Conservation (phyloP, 148 eudicot species). For the Beta vulgaris region DNA sequence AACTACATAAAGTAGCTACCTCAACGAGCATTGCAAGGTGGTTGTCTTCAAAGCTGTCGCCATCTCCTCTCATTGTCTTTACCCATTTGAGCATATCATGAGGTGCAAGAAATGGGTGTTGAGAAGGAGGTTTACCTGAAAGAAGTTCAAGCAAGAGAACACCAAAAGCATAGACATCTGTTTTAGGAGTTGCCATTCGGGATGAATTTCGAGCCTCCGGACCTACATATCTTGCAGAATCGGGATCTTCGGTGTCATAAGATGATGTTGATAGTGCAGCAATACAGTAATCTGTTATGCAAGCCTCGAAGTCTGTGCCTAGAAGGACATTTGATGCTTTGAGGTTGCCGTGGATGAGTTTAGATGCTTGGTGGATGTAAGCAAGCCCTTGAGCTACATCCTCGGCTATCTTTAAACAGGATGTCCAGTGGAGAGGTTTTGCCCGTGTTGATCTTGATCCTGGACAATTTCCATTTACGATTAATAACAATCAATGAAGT, state of each 20-base stretch:
- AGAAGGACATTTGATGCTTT: slow-evolving; percentile 80
- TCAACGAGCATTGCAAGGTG: slow-evolving; percentile 76
- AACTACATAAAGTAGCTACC: slow-evolving; percentile 64
- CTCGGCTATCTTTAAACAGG: slow-evolving; percentile 89
- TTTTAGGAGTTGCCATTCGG: slow-evolving; percentile 47
- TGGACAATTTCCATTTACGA: slow-evolving; percentile 15
- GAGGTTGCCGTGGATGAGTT: slow-evolving; percentile 69
- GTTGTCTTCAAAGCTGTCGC: slow-evolving; percentile 43
- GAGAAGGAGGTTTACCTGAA: slow-evolving; percentile 77
- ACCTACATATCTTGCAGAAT: slow-evolving; percentile 63
- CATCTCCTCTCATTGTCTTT: slow-evolving; percentile 74
- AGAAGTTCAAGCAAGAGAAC: slow-evolving; percentile 75
- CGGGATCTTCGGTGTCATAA: slow-evolving; percentile 48
- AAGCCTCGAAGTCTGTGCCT: slow-evolving; percentile 88
- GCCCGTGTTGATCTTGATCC: slow-evolving; percentile 88
- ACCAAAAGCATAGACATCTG: slow-evolving; percentile 82
- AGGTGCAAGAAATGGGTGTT: slow-evolving; percentile 78
- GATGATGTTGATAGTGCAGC: slow-evolving; percentile 39
- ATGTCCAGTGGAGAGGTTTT: slow-evolving; percentile 93
- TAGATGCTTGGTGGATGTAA: slow-evolving; percentile 85
- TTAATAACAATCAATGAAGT: background rate
- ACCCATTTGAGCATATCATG: slow-evolving; percentile 82
- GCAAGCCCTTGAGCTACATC: slow-evolving; percentile 89
- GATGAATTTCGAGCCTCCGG: slow-evolving; percentile 66
- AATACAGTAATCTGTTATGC: slow-evolving; percentile 76